Base-by-base conservation (phyloP, 2,329 filamentous ascomycete species). In the Zalaria obscura region DNA sequence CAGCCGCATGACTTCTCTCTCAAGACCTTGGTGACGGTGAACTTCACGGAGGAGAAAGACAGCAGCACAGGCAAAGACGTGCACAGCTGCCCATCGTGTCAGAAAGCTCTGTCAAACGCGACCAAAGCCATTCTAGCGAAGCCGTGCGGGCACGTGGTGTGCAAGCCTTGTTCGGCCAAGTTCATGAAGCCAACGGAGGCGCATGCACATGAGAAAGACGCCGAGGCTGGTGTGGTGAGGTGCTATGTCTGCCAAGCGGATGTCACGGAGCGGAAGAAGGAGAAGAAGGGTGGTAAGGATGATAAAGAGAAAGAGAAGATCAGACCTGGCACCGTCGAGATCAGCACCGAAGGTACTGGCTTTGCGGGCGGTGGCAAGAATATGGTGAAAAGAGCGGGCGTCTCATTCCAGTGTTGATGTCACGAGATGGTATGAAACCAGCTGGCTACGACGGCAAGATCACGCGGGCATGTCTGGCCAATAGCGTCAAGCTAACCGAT, bases 231-330 rank as follows among this genome's bases (percentile, higher is more conserved):
- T 2, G 60, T 62, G 6, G 62, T 85, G 2, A 63, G 71, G 39
- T 96, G 91, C 61, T 95, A 86, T 59, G 87, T 95, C 4, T 96
- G 89, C 54, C 84, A 93, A 46, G 72, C 75, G 33, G 78, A 87
- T 53, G 62, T 95, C n/a, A 78, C 76, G 5, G 48, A 54, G 25
- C 49, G 53, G 10, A 46, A 25, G 27, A 45, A 45, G 29, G 54
- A 47, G 44, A 48, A 45, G 39, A 57, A 52, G 50, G 36, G 52
- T 52, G 25, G 47, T 39, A 54, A 56, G 25, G 47, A 48, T 10
- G 54, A 55, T 38, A 66, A 65, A 27, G 62, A 65, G 35, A 75
- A 75, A 50, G 71, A 77, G 31, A 75, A 67, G 40, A 70, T 81
- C 31, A 76, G 70, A 45, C 75, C 79, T 0, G 88, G 88, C 0